Evolutionary conservation across 2,329 filamentous ascomycete species (phyloP).

Genomic region (Cladobotryum protrusum): DNA sequence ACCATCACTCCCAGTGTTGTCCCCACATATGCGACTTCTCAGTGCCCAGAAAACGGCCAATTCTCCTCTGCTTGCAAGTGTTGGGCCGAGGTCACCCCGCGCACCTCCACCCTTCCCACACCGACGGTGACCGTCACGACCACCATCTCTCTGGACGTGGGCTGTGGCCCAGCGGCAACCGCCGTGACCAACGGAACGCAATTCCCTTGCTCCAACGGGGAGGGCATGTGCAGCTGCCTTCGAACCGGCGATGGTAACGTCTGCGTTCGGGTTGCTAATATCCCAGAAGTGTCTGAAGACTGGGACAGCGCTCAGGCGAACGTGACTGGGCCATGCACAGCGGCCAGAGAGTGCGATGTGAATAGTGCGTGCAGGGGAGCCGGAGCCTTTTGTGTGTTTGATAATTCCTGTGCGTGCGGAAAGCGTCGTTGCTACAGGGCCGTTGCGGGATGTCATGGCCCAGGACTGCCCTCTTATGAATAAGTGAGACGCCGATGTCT

Average conservation of each 20-base stretch:
- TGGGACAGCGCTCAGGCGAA: conserved; percentile 4
- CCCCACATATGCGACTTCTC: conserved; percentile 10
- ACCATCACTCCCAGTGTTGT: conserved; percentile 5
- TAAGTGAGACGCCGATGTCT: too few relatives aligned
- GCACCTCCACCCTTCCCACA: conserved; percentile 12
- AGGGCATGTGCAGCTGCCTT: conserved; percentile 16
- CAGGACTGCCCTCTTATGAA: conserved; percentile 7
- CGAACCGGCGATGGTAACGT: conserved; percentile 10
- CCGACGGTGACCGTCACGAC: conserved; percentile 13
- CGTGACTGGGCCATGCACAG: conserved; percentile 13
- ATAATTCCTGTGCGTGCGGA: conserved; percentile 15
- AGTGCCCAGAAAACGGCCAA: conserved; percentile 11
- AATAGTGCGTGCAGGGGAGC: conserved; percentile 8
- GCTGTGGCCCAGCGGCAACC: conserved; percentile 11
- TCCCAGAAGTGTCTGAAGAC: background rate
- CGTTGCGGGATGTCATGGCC: conserved; percentile 12
- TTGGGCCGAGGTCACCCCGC: conserved; percentile 13
- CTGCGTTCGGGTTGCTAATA: conserved; percentile 13
- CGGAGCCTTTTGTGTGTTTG: conserved; percentile 14
- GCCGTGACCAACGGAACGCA: conserved; percentile 9
- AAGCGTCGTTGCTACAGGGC: conserved; percentile 15
- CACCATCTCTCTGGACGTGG: conserved; percentile 11
- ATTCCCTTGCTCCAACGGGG: conserved; percentile 14
- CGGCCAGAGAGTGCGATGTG: conserved; percentile 13
- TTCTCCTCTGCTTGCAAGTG: conserved; percentile 16